These are phyloP conservation scores for Alternaria consortialis DNA, from an alignment of 2,329 filamentous ascomycete species.

Conservation along the genomic window DNA sequence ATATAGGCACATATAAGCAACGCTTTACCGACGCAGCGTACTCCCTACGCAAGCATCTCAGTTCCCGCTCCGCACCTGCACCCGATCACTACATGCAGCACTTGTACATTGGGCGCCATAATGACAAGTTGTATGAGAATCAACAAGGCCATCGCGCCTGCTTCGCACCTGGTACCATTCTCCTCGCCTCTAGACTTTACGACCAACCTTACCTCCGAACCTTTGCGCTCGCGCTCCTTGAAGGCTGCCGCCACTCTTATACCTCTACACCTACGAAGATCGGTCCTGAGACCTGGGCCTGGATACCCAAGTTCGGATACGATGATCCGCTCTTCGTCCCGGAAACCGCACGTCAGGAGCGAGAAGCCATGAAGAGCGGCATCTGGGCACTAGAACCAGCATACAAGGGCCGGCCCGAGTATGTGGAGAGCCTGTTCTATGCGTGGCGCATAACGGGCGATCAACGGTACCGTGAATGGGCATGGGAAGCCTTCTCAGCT, in stretches of 20 bases:
- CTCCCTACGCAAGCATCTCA: constrained; percentile 49
- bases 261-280: constrained; percentile 50
- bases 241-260: constrained; percentile 53
- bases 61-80: constrained; percentile 48
- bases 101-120: constrained; percentile 51
- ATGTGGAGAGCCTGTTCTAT: constrained; percentile 53
- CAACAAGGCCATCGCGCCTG: constrained; percentile 52
- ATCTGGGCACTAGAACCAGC: constrained; percentile 47
- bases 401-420: constrained; percentile 52
- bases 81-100: constrained; percentile 48
- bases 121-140: constrained; percentile 49
- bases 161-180: constrained; percentile 51
- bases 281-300: constrained; percentile 51
- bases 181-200: constrained; percentile 51
- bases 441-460: constrained; percentile 54
- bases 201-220: constrained; percentile 43
- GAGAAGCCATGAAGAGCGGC: constrained; percentile 41
- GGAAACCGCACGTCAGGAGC: constrained; percentile 33
- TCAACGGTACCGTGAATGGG: constrained; percentile 52
- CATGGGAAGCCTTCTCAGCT: constrained; percentile 53
- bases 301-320: constrained; percentile 50
- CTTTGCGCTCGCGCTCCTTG: constrained; percentile 52
- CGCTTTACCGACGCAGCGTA: constrained; percentile 48
- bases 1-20: constrained; percentile 44
- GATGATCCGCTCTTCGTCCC: constrained; percentile 43